phyloP scores from a whole-genome alignment of 352 stramenopile genomes.

The Phytopythium ostracodes region DNA sequence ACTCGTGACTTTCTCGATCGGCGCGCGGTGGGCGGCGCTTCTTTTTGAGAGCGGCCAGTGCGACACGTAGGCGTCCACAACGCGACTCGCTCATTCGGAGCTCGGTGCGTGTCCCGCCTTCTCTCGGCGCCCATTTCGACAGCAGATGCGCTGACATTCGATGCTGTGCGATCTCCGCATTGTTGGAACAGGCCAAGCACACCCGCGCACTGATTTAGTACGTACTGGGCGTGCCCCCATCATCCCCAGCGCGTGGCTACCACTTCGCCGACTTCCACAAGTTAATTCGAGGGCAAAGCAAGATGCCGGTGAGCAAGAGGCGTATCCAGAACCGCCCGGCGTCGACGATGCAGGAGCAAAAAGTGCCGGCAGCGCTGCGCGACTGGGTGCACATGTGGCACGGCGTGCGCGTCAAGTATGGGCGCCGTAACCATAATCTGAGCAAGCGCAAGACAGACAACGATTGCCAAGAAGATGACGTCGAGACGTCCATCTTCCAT shows the following conservation, averaged over 20 bases:
- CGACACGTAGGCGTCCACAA: not conserved
- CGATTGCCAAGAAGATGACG: not conserved
- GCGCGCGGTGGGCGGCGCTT: not conserved
- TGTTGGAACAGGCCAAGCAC: not conserved
- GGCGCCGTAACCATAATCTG: constrained; percentile 1
- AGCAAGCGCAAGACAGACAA: not conserved
- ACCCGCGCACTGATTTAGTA: not conserved
- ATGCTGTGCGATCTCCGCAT: not conserved
- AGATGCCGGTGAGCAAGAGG: constrained; percentile 78
- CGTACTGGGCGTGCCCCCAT: not conserved
- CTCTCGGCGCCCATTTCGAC: not conserved
- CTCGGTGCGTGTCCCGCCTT: not conserved
- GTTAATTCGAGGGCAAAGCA: not conserved
- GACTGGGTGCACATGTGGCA: constrained; percentile 85
- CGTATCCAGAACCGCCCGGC: constrained; percentile 57
- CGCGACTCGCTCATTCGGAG: not conserved
- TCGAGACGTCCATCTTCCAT: constrained; percentile 55
- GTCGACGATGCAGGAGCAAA: constrained; percentile 40
- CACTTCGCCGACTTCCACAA: not conserved
- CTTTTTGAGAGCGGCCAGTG: not conserved
- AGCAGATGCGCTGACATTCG: not conserved
- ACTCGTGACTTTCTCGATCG: not conserved
- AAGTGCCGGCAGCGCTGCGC: constrained; percentile 49
- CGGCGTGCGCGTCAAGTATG: constrained; percentile 60
- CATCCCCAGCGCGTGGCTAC: not conserved